These are phyloP conservation scores for Exophiala xenobiotica DNA, from an alignment of 2,329 filamentous ascomycete species.

Conservation along the genomic window DNA sequence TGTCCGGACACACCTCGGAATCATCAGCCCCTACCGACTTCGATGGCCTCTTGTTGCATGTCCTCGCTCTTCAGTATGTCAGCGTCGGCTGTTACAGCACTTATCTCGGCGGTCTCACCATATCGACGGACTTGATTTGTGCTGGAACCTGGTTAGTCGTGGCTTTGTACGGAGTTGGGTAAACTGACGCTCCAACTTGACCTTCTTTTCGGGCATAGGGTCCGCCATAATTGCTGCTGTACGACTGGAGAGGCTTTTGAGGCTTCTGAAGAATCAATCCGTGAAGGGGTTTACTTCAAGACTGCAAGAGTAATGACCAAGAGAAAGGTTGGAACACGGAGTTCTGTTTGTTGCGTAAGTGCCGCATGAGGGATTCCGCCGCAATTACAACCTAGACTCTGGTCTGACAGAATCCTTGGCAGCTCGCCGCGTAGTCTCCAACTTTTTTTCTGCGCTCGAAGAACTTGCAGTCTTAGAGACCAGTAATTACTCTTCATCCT, in stretches of 20 bases:
- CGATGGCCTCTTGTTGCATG: conserved; percentile 93
- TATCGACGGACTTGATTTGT: conserved; percentile 96
- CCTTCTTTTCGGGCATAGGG: conserved; percentile 54
- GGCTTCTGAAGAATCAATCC: no score
- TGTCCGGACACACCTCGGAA: background rate
- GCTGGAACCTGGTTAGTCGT: conserved; percentile 54
- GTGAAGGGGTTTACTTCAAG: no score
- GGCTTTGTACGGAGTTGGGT: background rate
- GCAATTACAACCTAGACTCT: no score
- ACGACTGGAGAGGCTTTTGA: background rate
- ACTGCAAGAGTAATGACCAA: background rate
- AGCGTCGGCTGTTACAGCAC: conserved; percentile 22
- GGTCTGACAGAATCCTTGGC: background rate
- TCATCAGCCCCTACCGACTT: conserved; percentile 72
- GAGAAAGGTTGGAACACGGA: background rate
- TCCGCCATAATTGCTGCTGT: conserved; percentile 2
- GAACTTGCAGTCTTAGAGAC: no score
- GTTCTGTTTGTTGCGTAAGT: background rate
- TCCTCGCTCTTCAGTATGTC: conserved; percentile 73
- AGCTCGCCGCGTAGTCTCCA: no score
- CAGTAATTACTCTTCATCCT: no score
- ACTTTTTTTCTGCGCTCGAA: no score
- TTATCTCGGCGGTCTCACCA: conserved; percentile 59
- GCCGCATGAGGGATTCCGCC: no score
- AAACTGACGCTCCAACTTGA: conserved; percentile 72